Evolutionary conservation across 495 filamentous ascomycete species (phyloP).

Genomic region (Evernia prunastri): DNA sequence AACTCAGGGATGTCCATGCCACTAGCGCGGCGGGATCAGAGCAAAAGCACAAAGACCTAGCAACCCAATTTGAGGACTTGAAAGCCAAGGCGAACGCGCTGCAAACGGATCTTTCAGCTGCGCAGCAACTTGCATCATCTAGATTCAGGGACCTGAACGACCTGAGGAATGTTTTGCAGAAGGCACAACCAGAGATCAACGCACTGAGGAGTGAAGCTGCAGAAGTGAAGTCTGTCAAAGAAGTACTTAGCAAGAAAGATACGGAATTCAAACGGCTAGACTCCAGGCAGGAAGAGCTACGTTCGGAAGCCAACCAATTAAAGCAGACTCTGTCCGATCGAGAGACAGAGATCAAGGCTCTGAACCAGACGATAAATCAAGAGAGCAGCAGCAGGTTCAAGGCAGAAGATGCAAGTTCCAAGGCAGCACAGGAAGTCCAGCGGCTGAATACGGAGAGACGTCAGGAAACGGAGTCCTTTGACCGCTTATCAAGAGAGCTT

Average conservation of each 20-base stretch:
- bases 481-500: slow-evolving; percentile 62
- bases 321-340: slow-evolving; percentile 64
- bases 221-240: slow-evolving; percentile 61
- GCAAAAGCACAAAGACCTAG: slow-evolving; percentile 52
- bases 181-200: slow-evolving; percentile 77
- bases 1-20: slow-evolving; percentile 50
- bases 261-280: slow-evolving; percentile 68
- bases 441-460: slow-evolving; percentile 70
- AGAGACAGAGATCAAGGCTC: slow-evolving; percentile 65
- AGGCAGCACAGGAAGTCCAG: slow-evolving; percentile 66
- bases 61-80: slow-evolving; percentile 66
- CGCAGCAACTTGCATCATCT: slow-evolving; percentile 74
- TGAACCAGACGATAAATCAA: slow-evolving; percentile 68
- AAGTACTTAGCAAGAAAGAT: slow-evolving; percentile 61
- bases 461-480: slow-evolving; percentile 62
- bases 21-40: slow-evolving; percentile 45
- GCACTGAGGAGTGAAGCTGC: slow-evolving; percentile 67
- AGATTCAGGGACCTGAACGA: slow-evolving; percentile 86
- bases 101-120: slow-evolving; percentile 78
- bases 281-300: slow-evolving; percentile 71
- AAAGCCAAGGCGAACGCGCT: slow-evolving; percentile 61
- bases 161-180: slow-evolving; percentile 68
- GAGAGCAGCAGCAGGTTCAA: slow-evolving; percentile 65
- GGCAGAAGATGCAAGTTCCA: slow-evolving; percentile 67
- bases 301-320: slow-evolving; percentile 59